phyloP scores from a whole-genome alignment of 805 yeast genomes.

The Wickerhamiella brachini region DNA sequence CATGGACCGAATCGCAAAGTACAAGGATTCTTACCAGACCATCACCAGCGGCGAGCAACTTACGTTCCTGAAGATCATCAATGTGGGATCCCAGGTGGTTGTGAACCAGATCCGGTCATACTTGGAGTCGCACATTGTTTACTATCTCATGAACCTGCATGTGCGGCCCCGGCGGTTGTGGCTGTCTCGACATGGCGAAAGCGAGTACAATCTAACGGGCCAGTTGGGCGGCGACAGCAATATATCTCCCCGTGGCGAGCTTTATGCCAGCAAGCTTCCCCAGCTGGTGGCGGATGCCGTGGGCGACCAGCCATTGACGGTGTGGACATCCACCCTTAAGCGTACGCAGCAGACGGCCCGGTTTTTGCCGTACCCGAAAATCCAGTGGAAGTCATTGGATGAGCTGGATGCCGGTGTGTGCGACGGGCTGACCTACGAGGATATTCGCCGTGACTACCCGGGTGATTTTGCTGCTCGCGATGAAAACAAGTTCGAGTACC shows the following conservation, averaged over 20 bases:
- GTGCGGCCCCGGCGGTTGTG: constrained; percentile 85
- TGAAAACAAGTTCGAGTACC: constrained; percentile 86
- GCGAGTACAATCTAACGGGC: constrained; percentile 81
- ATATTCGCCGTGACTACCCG: constrained; percentile 71
- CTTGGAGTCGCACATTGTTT: constrained; percentile 82
- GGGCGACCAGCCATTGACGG: constrained; percentile 48
- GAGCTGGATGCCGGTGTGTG: constrained; percentile 96
- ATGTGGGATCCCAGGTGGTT: constrained; percentile 77
- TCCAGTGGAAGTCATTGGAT: constrained; percentile 93
- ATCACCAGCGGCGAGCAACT: constrained; percentile 37
- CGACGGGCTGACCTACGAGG: constrained; percentile 94
- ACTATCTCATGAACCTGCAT: constrained; percentile 90
- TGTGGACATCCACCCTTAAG: constrained; percentile 88
- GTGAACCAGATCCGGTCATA: constrained; percentile 80
- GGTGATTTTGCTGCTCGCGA: constrained; percentile 94
- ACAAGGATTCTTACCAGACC: constrained; percentile 66
- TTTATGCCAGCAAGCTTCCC: constrained; percentile 73
- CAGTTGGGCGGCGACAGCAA: constrained; percentile 93
- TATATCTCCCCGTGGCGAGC: constrained; percentile 68
- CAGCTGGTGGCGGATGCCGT: constrained; percentile 53
- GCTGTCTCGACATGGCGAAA: constrained; percentile 93
- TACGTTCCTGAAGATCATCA: constrained; percentile 77
- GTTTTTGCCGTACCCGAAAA: constrained; percentile 61
- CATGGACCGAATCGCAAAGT: constrained; percentile 54
- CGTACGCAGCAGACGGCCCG: constrained; percentile 91